phyloP scores from a whole-genome alignment of 2,329 filamentous ascomycete genomes.

The Colletotrichum tropicicola region DNA sequence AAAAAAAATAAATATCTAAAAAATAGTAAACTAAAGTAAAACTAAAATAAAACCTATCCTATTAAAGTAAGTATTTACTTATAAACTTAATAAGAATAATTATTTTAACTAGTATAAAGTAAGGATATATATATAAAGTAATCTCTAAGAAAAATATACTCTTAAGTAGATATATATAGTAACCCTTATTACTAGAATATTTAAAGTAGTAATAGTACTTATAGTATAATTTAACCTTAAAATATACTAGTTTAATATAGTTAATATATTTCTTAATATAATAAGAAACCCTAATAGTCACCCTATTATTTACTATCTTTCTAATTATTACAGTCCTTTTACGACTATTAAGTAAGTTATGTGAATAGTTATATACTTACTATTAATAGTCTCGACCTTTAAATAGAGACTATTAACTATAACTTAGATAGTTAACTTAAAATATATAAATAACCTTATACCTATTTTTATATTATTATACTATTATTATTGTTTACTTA shows the following conservation, averaged over 20 bases:
- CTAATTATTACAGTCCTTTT: no score
- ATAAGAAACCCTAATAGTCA: not conserved
- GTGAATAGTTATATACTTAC: no score
- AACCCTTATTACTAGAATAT: not conserved
- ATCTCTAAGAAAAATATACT: not conserved
- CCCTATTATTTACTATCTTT: not conserved
- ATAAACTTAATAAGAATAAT: conserved; percentile 6
- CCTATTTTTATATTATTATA: no score
- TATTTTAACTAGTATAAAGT: conserved; percentile 1
- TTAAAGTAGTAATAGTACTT: not conserved
- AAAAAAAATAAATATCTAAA: not conserved
- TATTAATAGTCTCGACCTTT: no score
- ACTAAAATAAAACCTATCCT: not conserved
- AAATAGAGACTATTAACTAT: no score
- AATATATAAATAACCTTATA: no score
- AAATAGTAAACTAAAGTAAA: not conserved
- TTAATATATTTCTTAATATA: not conserved
- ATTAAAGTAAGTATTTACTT: conserved; percentile 14
- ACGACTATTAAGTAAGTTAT: no score
- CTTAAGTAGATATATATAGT: conserved; percentile 1
- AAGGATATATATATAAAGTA: not conserved
- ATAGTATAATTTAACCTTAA: not conserved
- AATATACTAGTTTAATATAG: not conserved
- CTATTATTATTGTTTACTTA: no score
- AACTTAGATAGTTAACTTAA: no score